Evolutionary conservation across 345 rosid species (phyloP), one percentile per base, ranked within the genome.

Genomic region (Arabidopsis suecica): DNA sequence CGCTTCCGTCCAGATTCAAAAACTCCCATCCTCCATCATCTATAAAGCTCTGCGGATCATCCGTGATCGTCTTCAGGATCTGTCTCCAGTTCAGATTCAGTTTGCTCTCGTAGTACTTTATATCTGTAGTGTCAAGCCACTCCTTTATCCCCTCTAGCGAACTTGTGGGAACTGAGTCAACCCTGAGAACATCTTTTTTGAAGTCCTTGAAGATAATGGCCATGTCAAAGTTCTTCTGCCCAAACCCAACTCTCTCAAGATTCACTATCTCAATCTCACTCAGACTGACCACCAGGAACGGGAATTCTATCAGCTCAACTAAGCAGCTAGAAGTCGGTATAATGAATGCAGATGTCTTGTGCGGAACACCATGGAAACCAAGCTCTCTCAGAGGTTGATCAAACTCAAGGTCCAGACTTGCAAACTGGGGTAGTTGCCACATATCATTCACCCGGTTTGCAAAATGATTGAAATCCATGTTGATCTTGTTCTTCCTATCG

Each of bases 21-120:
- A 95, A 90, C 82, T 92, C 99, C 97, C 97, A 95, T 7, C 97
- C 97, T 5, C 97, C 97, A 25, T 89, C 87, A 18, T 89, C 93
- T 20, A 89, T 77, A 73, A 95, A 95, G 81, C 88, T 87, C 80
- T 90, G 87, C 0, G 97, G 98, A 75, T 92, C 99, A 65, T 95
- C 97, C 11, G 91, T 86, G 72, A 92, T 90, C 1, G 92, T 88
- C 83, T 92, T 92, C 84, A 95, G 70, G 53, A 95, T 92, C 78
- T 83, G 96, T 69, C 97, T 82, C 97, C 99, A 92, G 80, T 89
- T 95, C 48, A 95, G 86, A 82, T 95, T 95, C 86, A 92, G 69
- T 79, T 87, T 92, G 81, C 97, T 95, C 83, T 95, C 99, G 42
- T 89, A 95, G 68, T 92, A 92, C 86, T 92, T 95, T 58, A 95